phyloP scores from a whole-genome alignment of 2,329 filamentous ascomycete species.

The Scedosporium minutisporum region DNA sequence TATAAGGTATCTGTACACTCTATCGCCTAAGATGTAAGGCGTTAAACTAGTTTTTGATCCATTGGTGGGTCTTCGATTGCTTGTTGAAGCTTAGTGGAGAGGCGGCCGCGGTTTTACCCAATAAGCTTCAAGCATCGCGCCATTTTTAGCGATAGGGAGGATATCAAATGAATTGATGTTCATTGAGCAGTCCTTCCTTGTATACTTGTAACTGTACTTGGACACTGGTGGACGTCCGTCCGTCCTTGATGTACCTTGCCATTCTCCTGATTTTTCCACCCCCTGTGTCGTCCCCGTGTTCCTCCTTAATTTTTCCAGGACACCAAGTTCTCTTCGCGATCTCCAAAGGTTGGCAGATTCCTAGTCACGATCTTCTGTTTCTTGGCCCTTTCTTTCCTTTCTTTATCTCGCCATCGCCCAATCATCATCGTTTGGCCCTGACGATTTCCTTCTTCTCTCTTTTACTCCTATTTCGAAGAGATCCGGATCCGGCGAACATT shows the following conservation, averaged over 20 bases:
- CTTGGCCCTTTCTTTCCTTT: not conserved
- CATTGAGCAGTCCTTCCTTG: not conserved
- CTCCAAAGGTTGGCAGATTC: not conserved
- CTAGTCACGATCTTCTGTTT: not conserved
- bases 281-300: not conserved
- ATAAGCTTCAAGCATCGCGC: not conserved
- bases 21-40: too few species aligned
- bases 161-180: not conserved
- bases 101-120: not conserved
- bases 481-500: too few species aligned
- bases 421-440: not conserved
- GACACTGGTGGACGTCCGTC: too few species aligned
- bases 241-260: too few species aligned
- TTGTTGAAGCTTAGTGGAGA: not conserved
- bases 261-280: not conserved
- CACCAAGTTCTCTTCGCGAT: not conserved
- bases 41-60: too few species aligned
- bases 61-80: not conserved
- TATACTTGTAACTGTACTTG: too few species aligned
- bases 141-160: not conserved
- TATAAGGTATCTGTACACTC: too few species aligned
- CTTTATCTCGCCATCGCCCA: not conserved
- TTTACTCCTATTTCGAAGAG: not conserved
- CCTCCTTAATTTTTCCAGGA: not conserved
- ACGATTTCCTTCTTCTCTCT: not conserved